These are phyloP conservation scores for Adansonia rubrostipa DNA, from an alignment of 441 rosid species.

Conservation along the genomic window DNA sequence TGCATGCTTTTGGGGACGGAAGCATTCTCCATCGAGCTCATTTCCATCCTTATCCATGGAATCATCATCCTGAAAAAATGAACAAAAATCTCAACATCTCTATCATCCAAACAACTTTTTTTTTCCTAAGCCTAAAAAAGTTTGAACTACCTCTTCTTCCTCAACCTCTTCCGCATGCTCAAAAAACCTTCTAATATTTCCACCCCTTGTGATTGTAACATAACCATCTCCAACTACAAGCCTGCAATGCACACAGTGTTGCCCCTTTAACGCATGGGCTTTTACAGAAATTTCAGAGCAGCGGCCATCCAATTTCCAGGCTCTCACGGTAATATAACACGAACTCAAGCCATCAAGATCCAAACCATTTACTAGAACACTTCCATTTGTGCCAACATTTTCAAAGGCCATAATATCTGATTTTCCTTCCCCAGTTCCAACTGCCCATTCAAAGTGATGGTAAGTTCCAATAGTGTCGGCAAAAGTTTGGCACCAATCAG, in stretches of 20 bases:
- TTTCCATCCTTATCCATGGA: constrained; percentile 92
- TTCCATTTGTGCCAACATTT: constrained; percentile 77
- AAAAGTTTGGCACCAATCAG: constrained; percentile 85
- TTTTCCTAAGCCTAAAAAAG: constrained; percentile 19
- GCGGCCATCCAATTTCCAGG: constrained; percentile 86
- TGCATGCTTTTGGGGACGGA: constrained; percentile 98
- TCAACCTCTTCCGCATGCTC: constrained; percentile 97
- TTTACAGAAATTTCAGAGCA: constrained; percentile 81
- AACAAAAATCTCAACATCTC: not conserved
- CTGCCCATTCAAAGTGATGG: constrained; percentile 94
- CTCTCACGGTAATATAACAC: constrained; percentile 85
- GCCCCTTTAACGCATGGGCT: constrained; percentile 82
- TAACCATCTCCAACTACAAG: constrained; percentile 92
- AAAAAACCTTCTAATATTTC: constrained; percentile 77
- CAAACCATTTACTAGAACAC: constrained; percentile 70
- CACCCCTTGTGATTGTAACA: constrained; percentile 82
- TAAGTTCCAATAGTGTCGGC: constrained; percentile 70
- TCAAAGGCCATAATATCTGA: constrained; percentile 80
- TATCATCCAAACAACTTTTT: not conserved
- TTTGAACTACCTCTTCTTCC: constrained; percentile 87
- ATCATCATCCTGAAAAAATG: constrained; percentile 78
- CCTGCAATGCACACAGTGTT: constrained; percentile 85
- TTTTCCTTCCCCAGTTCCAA: constrained; percentile 91
- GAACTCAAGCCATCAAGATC: constrained; percentile 61
- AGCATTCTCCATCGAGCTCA: constrained; percentile 94